Evolutionary conservation across 163 green algal genomes (phyloP).

Genomic region (Botryococcus braunii): DNA sequence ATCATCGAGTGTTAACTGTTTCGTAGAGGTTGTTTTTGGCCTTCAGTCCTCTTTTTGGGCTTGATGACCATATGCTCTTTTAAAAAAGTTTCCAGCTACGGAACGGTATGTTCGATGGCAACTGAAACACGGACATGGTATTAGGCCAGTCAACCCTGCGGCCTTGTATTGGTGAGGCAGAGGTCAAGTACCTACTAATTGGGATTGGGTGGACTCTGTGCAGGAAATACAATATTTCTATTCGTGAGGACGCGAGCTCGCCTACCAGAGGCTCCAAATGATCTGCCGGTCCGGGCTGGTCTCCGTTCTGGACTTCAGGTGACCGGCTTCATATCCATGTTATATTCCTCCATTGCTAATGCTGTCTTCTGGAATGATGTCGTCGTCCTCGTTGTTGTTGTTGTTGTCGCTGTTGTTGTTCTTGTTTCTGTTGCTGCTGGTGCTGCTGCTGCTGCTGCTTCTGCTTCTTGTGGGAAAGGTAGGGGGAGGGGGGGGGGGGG

Average conservation of each 20-base stretch:
- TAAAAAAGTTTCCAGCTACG: neutral
- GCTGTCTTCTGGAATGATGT: too few relatives aligned
- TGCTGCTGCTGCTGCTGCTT: too few relatives aligned
- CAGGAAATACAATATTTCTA: constrained; percentile 64
- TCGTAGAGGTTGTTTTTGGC: too few relatives aligned
- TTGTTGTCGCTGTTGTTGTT: too few relatives aligned
- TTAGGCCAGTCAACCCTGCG: neutral
- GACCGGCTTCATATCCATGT: neutral
- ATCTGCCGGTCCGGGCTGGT: constrained; percentile 68
- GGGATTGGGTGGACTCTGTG: neutral
- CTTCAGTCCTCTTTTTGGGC: neutral
- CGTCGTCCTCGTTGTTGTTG: too few relatives aligned
- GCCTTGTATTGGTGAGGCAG: neutral
- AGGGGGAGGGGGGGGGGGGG: too few relatives aligned
- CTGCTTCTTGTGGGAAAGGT: too few relatives aligned
- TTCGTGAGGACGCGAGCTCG: constrained; percentile 74
- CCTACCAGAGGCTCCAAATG: constrained; percentile 54
- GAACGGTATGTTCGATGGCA: neutral
- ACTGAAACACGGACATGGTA: neutral
- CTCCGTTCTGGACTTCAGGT: constrained; percentile 70
- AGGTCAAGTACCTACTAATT: neutral
- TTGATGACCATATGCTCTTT: neutral
- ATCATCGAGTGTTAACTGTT: too few relatives aligned
- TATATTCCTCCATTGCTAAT: constrained; percentile 1
- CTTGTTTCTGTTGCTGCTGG: too few relatives aligned